phyloP scores from a whole-genome alignment of 768 basidiomycete genomes.

The Mycena vulgaris region DNA sequence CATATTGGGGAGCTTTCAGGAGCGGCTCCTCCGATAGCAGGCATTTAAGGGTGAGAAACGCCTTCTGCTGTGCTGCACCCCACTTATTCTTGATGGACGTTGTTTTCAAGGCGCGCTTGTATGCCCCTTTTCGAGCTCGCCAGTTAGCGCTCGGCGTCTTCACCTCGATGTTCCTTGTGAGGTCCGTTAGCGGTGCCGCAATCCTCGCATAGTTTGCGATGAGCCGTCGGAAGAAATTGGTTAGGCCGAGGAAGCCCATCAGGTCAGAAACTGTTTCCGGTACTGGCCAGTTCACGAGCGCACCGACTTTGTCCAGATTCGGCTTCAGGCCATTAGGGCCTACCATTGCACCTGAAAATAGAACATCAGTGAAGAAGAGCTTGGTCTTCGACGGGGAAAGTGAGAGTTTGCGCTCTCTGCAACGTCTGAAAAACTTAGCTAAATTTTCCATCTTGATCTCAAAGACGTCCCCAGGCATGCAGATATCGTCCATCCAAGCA shows the following conservation, averaged over 20 bases:
- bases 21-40: conserved; percentile 43
- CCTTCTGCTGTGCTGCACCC: conserved; percentile 40
- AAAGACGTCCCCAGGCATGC: conserved; percentile 51
- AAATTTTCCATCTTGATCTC: conserved; percentile 46
- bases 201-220: conserved; percentile 53
- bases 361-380: conserved; percentile 53
- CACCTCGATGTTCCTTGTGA: conserved; percentile 42
- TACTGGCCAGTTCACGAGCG: background rate
- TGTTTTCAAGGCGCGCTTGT: conserved; percentile 44
- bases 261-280: conserved; percentile 49
- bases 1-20: conserved; percentile 40
- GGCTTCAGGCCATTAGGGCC: background rate
- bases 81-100: conserved; percentile 39
- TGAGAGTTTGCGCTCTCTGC: conserved; percentile 50
- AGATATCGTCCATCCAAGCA: conserved; percentile 58
- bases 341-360: conserved; percentile 52
- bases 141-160: conserved; percentile 41
- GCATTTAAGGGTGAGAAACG: conserved; percentile 46
- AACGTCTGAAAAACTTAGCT: conserved; percentile 43
- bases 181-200: conserved; percentile 51
- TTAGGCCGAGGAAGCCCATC: conserved; percentile 52
- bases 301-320: conserved; percentile 2
- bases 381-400: conserved; percentile 53
- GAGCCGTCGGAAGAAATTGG: conserved; percentile 50
- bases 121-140: conserved; percentile 38